phyloP scores from a whole-genome alignment of 345 rosid species.

The Eutrema japonicum region DNA sequence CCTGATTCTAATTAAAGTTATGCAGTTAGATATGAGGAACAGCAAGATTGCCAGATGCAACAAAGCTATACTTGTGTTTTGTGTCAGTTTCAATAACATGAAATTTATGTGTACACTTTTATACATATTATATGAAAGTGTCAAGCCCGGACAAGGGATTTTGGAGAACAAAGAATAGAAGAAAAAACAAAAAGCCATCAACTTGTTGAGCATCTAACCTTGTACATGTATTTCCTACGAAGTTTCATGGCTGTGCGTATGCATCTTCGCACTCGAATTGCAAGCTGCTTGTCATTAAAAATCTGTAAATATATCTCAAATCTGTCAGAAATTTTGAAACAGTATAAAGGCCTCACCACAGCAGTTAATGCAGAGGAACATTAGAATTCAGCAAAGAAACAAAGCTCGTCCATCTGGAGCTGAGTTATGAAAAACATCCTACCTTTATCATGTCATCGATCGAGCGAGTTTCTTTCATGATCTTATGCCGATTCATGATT shows the following conservation, averaged over 20 bases:
- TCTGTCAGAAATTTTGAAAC: background rate
- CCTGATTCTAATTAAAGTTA: conserved; percentile 43
- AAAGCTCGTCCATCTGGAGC: background rate
- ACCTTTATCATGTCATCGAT: conserved; percentile 84
- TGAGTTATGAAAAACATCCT: conserved; percentile 28
- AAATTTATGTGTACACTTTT: background rate
- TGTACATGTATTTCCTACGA: conserved; percentile 69
- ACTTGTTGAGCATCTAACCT: conserved; percentile 49
- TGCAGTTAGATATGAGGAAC: conserved; percentile 27
- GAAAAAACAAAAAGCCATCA: background rate
- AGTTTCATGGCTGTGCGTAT: conserved; percentile 65
- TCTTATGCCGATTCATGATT: conserved; percentile 70
- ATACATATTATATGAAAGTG: background rate
- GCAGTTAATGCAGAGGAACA: background rate
- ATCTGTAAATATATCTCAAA: conserved; percentile 50
- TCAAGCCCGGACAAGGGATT: background rate
- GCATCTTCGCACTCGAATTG: conserved; percentile 63
- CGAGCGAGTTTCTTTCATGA: conserved; percentile 68
- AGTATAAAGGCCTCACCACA: background rate
- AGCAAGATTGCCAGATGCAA: conserved; percentile 15
- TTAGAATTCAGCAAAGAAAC: background rate
- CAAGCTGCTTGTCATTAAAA: conserved; percentile 71
- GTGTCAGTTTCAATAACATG: background rate
- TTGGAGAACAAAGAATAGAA: background rate
- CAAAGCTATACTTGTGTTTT: background rate